phyloP scores from a whole-genome alignment of 192 early-diverging fungal species.

The Irineochytrium annulatum region DNA sequence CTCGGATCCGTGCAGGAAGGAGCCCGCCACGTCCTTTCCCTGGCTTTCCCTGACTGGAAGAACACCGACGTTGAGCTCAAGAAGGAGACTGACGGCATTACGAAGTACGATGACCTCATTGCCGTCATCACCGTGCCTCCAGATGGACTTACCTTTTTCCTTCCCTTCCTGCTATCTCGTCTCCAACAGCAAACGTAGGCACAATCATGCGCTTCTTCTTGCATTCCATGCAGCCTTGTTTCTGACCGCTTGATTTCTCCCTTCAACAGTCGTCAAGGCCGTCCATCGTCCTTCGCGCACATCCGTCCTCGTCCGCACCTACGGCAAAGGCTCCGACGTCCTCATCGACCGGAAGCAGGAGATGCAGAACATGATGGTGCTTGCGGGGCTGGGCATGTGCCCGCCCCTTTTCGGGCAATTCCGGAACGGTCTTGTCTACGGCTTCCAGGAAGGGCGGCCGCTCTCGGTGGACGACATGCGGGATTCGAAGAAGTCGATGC shows the following conservation, averaged over 20 bases:
- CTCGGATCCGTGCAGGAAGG: constrained; percentile 12
- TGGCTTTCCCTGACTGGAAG: constrained; percentile 38
- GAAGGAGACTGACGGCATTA: constrained; percentile 49
- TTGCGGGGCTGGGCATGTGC: constrained; percentile 65
- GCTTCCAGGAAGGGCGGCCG: constrained; percentile 57
- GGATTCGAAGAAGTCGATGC: constrained; percentile 60
- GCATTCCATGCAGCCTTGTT: not conserved
- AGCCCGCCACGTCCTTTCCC: constrained; percentile 13
- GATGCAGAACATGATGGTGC: constrained; percentile 77
- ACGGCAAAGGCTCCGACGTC: constrained; percentile 80
- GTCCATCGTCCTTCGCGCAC: not conserved
- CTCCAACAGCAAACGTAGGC: constrained; percentile 19
- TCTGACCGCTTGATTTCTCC: not conserved
- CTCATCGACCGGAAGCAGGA: constrained; percentile 88
- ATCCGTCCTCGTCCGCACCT: constrained; percentile 78
- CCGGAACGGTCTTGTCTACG: constrained; percentile 90
- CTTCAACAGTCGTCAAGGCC: constrained; percentile 15
- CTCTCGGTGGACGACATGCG: constrained; percentile 58
- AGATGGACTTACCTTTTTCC: not conserved
- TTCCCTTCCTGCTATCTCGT: not conserved
- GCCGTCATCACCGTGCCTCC: not conserved
- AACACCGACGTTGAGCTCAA: constrained; percentile 27
- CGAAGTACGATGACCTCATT: constrained; percentile 27
- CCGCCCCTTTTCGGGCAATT: constrained; percentile 79
- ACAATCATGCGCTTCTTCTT: not conserved